Conservation (phyloP, 176 grass and related monocot genomes). For the Musa troglodytarum region DNA sequence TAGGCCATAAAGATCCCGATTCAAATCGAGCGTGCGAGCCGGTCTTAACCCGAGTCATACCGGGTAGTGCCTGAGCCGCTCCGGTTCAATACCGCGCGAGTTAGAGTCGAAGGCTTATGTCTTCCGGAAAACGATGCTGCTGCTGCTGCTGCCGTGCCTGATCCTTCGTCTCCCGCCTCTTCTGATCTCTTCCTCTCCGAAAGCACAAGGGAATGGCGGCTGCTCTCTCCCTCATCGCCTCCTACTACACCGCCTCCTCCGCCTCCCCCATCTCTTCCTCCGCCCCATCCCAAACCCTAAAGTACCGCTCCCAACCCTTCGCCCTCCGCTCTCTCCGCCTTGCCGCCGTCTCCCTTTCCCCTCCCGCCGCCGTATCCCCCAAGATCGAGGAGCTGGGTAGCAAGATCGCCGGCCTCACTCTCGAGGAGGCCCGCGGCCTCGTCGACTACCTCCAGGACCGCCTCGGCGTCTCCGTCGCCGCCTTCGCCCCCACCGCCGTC, state of each 20-base stretch:
- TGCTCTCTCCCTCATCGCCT: not conserved
- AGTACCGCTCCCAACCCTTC: not conserved
- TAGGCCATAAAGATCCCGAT: too few species aligned
- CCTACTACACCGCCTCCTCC: not conserved
- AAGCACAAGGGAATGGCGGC: not conserved
- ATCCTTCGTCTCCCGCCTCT: not conserved
- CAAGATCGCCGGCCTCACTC: not conserved
- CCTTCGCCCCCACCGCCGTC: slow-evolving; percentile 2
- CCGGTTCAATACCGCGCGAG: too few species aligned
- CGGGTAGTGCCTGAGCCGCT: too few species aligned
- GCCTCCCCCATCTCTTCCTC: not conserved
- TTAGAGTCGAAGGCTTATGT: not conserved
- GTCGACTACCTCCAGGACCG: slow-evolving; percentile 17
- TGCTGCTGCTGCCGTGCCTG: too few species aligned
- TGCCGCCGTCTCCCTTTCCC: not conserved
- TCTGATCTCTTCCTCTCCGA: not conserved
- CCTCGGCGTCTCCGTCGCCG: slow-evolving; percentile 10
- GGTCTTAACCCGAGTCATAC: too few species aligned
- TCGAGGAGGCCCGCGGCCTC: slow-evolving; percentile 14
- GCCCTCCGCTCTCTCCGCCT: not conserved
- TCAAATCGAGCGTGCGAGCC: too few species aligned
- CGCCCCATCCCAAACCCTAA: not conserved
- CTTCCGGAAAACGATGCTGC: not conserved
- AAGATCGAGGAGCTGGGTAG: slow-evolving; percentile 7
- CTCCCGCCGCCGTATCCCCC: not conserved